Evolutionary conservation across 2,329 filamentous ascomycete genomes (phyloP).

Genomic region (Ustulina deusta): DNA sequence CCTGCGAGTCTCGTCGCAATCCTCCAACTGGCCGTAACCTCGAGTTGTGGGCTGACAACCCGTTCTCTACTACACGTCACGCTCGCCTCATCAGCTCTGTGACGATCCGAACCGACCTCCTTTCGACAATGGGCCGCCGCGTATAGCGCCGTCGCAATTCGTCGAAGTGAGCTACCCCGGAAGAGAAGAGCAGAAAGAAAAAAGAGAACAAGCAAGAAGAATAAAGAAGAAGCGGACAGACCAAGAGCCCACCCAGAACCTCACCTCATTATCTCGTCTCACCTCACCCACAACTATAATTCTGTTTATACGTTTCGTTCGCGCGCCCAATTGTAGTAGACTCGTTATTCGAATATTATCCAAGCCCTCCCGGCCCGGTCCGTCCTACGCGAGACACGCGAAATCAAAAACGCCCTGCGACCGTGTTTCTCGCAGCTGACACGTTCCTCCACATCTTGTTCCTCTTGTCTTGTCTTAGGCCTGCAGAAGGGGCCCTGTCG

Average conservation of each 20-base stretch:
- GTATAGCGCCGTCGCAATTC: constrained; percentile 50
- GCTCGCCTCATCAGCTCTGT: constrained; percentile 38
- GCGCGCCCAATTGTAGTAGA: constrained; percentile 39
- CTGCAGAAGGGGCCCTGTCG: constrained; percentile 37
- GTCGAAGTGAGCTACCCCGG: constrained; percentile 42
- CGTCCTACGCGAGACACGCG: constrained; percentile 37
- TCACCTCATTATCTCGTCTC: constrained; percentile 18
- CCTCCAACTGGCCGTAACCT: constrained; percentile 31
- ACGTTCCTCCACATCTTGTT: constrained; percentile 36
- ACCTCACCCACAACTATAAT: constrained; percentile 30
- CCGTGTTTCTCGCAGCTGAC: constrained; percentile 37
- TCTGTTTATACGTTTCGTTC: constrained; percentile 25
- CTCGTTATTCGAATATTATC: constrained; percentile 32
- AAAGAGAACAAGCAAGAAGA: constrained; percentile 10
- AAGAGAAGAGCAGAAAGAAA: constrained; percentile 35
- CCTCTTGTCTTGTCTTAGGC: constrained; percentile 37
- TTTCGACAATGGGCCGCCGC: constrained; percentile 49
- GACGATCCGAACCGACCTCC: constrained; percentile 40
- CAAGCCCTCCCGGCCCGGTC: constrained; percentile 25
- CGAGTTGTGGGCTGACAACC: constrained; percentile 34
- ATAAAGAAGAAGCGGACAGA: constrained; percentile 30
- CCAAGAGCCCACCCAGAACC: constrained; percentile 20
- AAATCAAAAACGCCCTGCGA: constrained; percentile 38
- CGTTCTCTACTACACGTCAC: constrained; percentile 33
- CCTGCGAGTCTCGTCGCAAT: constrained; percentile 37